phyloP scores from a whole-genome alignment of 2,329 filamentous ascomycete genomes.

The Alternaria solani region DNA sequence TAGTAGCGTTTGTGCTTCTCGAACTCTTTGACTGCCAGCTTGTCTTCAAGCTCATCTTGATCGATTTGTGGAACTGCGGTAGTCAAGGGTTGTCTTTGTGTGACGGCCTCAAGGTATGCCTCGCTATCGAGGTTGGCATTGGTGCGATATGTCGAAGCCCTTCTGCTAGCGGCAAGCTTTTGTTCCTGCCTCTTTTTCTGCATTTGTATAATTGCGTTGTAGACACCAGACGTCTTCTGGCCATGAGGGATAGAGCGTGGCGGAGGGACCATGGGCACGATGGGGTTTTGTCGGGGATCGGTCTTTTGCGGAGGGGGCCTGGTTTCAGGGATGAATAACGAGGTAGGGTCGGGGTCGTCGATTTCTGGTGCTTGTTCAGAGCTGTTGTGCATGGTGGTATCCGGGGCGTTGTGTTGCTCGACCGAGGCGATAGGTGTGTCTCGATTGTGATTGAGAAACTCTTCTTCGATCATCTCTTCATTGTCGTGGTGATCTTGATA shows the following conservation, averaged over 20 bases:
- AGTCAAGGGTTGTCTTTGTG: constrained; percentile 1
- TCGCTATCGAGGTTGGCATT: constrained; percentile 14
- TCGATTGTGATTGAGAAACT: not conserved
- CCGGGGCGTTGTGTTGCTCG: not conserved
- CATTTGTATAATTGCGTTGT: constrained; percentile 18
- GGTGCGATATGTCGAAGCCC: not conserved
- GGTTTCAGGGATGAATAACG: constrained; percentile 27
- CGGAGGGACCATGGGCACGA: constrained; percentile 6
- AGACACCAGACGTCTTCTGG: not conserved
- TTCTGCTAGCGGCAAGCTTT: constrained; percentile 9
- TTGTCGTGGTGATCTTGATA: not conserved
- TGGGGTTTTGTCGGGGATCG: not conserved
- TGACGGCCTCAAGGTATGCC: constrained; percentile 26
- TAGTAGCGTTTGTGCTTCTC: constrained; percentile 31
- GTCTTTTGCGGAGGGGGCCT: not conserved
- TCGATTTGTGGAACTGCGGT: constrained; percentile 2
- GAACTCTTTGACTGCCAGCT: constrained; percentile 24
- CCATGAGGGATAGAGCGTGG: not conserved
- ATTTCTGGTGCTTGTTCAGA: not conserved
- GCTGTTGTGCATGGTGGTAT: not conserved
- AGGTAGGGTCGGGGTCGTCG: constrained; percentile 7
- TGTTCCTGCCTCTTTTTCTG: constrained; percentile 18
- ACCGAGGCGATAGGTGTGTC: not conserved
- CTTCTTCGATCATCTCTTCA: not conserved
- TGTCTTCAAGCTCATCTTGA: constrained; percentile 19